Evolutionary conservation across 371 early-diverging fungal genomes (phyloP), one percentile per base, ranked within the genome.

Genomic region (Nematocida parisii): DNA sequence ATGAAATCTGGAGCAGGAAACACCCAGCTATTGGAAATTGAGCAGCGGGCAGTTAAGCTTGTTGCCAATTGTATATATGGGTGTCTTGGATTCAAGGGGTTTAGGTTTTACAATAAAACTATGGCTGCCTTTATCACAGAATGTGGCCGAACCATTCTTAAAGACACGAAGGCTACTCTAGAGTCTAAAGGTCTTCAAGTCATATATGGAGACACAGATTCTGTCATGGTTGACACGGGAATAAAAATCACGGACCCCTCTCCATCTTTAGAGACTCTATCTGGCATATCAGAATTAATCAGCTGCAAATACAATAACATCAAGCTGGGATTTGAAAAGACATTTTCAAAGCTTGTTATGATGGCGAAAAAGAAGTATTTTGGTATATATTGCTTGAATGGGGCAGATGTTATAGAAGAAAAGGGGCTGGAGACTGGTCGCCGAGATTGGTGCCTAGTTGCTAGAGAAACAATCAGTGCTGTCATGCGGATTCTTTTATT

Each of bases 21-120:
- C 2, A 89, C 90, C 64, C 85, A 86, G 20, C 89, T 88, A 27
- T 91, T 91, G 62, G 91, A 98, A 83, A 93, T 95, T 84, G 91
- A 96, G 44, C 99, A 98, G 85, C 90, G 90, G 81, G 99, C 96
- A 50, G 90, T 98, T 27, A 99, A 99, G 84, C 88, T 98, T 50
- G 97, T 97, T 0, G 99, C 99, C 61, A 99, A 99, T 89, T 92
- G 92, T 83, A 97, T 99, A 93, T 99, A 99, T 86, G 99, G 99
- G 24, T 99, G 98, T 89, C 89, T 99, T 55, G 99, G 99, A 47
- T 95, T 92, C 81, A 85, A 91, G 0, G 89, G 91, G 50, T 96
- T 96, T 22, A 90, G 99, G 7, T 98, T 99, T 89, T 96, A 93
- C 84, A 97, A 97, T 85, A 95, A 95, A 84, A 93, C 92, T 0